Evolutionary conservation across 2,329 filamentous ascomycete genomes (phyloP).

Genomic region (Trichoderma semiorbis): DNA sequence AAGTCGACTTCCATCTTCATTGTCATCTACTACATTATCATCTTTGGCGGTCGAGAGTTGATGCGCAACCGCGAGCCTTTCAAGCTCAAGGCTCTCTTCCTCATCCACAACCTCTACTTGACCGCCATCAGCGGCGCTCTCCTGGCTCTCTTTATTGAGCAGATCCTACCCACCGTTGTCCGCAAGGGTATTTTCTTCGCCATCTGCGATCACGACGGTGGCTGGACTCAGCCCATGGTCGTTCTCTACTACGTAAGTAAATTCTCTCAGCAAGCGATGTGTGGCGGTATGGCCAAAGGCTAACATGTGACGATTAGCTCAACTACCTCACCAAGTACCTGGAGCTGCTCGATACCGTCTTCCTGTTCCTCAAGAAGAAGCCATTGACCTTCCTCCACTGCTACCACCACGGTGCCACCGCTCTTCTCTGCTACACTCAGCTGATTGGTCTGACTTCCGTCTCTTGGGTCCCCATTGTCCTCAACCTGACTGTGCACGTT

Average conservation of each 20-base stretch:
- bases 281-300: slow-evolving; percentile 24
- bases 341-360: slow-evolving; percentile 91
- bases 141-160: slow-evolving; percentile 82
- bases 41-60: slow-evolving; percentile 86
- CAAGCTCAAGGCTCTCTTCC: slow-evolving; percentile 85
- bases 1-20: slow-evolving; percentile 78
- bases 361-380: slow-evolving; percentile 99
- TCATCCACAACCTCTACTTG: slow-evolving; percentile 94
- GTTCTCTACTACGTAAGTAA: slow-evolving; percentile 88
- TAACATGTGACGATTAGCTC: slow-evolving; percentile 58
- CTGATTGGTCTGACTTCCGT: slow-evolving; percentile 89
- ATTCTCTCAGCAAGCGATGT: not conserved
- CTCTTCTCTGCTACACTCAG: slow-evolving; percentile 96
- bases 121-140: slow-evolving; percentile 80
- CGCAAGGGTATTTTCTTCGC: slow-evolving; percentile 81
- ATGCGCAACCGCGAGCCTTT: slow-evolving; percentile 86
- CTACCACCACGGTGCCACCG: slow-evolving; percentile 97
- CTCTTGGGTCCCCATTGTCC: slow-evolving; percentile 88
- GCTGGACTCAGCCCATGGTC: slow-evolving; percentile 91
- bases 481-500: slow-evolving; percentile 92
- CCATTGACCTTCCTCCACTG: slow-evolving; percentile 97
- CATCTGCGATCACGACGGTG: slow-evolving; percentile 76
- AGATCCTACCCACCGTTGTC: slow-evolving; percentile 78
- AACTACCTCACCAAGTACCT: slow-evolving; percentile 99
- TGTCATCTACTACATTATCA: slow-evolving; percentile 84